Percentiles rank a stretch among this genome's conserved stretches.
These are phyloP conservation scores for Trichosporon coremiiforme DNA, from an alignment of 1,284 basidiomycete genomes.

Conservation along the genomic window DNA sequence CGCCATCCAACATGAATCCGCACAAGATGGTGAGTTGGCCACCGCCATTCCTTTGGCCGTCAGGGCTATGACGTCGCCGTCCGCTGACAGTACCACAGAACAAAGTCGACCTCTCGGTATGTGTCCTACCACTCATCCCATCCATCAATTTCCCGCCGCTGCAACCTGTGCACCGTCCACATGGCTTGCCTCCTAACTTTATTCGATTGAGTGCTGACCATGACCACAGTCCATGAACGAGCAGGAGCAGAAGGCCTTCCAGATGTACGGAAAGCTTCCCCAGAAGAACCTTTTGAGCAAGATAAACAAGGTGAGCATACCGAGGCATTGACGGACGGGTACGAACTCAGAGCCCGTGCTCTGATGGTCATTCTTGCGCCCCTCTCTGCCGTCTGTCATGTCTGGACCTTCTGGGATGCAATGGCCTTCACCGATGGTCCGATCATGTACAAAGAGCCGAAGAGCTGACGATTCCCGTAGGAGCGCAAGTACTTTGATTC, in stretches of 20 bases:
- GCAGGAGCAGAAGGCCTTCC: constrained; percentile 92
- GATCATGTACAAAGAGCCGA: not conserved
- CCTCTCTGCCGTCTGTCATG: not conserved
- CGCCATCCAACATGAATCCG: constrained; percentile 47
- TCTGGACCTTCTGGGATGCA: not conserved
- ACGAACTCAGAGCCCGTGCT: not conserved
- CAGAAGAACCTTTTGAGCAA: constrained; percentile 88
- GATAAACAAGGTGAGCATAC: constrained; percentile 77
- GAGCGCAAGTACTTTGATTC: constrained; percentile 98
- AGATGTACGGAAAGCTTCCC: constrained; percentile 91
- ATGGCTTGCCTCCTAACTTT: not conserved
- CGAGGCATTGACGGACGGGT: constrained; percentile 31
- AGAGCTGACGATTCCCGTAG: constrained; percentile 57
- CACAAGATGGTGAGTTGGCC: constrained; percentile 45
- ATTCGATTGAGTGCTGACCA: constrained; percentile 16
- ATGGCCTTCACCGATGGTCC: not conserved
- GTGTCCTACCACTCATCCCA: constrained; percentile 26
- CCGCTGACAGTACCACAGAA: constrained; percentile 43
- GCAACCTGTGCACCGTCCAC: constrained; percentile 9
- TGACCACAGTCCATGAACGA: constrained; percentile 71
- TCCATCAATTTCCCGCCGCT: not conserved
- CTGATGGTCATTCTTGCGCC: not conserved
- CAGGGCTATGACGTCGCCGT: constrained; percentile 2
- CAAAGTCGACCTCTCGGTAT: constrained; percentile 55
- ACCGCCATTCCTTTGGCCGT: constrained; percentile 15